Conservation (phyloP, 1,284 basidiomycete genomes). For the Veloboletus limbatus region DNA sequence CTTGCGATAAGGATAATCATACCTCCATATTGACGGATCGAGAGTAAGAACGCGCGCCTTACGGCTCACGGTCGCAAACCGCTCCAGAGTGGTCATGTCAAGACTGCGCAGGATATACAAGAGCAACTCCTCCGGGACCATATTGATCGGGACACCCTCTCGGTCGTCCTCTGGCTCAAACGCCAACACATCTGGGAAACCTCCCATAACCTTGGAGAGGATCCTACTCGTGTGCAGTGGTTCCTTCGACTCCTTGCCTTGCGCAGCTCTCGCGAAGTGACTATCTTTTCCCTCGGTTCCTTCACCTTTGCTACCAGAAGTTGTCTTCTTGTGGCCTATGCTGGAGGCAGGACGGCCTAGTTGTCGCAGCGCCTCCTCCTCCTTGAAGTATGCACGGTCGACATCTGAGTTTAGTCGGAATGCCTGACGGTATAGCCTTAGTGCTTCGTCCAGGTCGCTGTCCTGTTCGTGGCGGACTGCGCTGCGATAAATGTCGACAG, state of each 20-base stretch:
- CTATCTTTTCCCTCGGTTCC: constrained; percentile 17
- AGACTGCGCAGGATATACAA: constrained; percentile 61
- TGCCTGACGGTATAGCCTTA: constrained; percentile 72
- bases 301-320: constrained; percentile 7
- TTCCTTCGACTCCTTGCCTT: constrained; percentile 13
- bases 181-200: constrained; percentile 47
- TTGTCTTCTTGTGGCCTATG: constrained; percentile 20
- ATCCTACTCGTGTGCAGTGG: constrained; percentile 32
- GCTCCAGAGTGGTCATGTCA: constrained; percentile 68
- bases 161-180: constrained; percentile 73
- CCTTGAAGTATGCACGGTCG: constrained; percentile 57
- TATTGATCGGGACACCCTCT: constrained; percentile 51
- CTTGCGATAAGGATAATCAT: constrained; percentile 20
- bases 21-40: constrained; percentile 76
- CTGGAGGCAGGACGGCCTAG: constrained; percentile 19
- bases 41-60: constrained; percentile 71
- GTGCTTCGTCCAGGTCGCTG: constrained; percentile 72
- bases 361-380: constrained; percentile 43
- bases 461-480: constrained; percentile 74
- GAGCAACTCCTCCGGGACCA: constrained; percentile 75
- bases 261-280: constrained; percentile 12
- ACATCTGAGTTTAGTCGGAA: constrained; percentile 74
- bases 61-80: constrained; percentile 69
- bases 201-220: constrained; percentile 47
- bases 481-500: constrained; percentile 63